Evolutionary conservation across 192 early-diverging fungal genomes (phyloP), one percentile per base, ranked within the genome.

Genomic region (Endogone sp.): DNA sequence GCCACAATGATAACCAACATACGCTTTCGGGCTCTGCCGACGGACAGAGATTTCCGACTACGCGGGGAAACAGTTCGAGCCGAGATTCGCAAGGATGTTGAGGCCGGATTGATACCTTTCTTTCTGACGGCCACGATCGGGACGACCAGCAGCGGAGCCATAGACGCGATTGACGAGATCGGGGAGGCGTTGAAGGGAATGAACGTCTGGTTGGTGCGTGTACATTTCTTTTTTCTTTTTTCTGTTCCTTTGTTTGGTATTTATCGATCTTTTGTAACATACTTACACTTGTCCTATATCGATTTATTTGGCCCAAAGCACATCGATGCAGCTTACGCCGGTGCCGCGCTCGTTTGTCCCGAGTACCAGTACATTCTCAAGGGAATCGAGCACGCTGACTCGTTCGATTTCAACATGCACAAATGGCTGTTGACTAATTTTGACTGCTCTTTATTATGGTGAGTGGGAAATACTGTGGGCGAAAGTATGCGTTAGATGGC

Each of bases 271-370:
- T n/a, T n/a, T n/a, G n/a, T n/a, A n/a, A n/a, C n/a, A n/a, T n/a
- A n/a, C n/a, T n/a, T n/a, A n/a, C n/a, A n/a, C n/a, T n/a, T n/a
- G n/a, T n/a, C n/a, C n/a, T n/a, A n/a, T n/a, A n/a, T n/a, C n/a
- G n/a, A n/a, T n/a, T n/a, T n/a, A n/a, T n/a, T n/a, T n/a, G n/a
- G n/a, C n/a, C n/a, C n/a, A n/a, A n/a, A n/a, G 32, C 87, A 90
- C 61, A 67, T 90, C n/a, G 88, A 90, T 65, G 87, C 87, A 3
- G 88, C 88, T 2, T 86, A 85, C 56, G 88, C 87, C 2, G 88
- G 88, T 9, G 67, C 81, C 0, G 86, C 88, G 0, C 71, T 85
- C 4, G 65, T 73, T 3, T 89, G 87, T 64, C 82, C 82, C 27
- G 88, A 90, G 69, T 88, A 81, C 70, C 78, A 80, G 4, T 68